These are phyloP conservation scores for Hyphodiscus hymeniophilus DNA, from an alignment of 495 filamentous ascomycete species.

Conservation along the genomic window DNA sequence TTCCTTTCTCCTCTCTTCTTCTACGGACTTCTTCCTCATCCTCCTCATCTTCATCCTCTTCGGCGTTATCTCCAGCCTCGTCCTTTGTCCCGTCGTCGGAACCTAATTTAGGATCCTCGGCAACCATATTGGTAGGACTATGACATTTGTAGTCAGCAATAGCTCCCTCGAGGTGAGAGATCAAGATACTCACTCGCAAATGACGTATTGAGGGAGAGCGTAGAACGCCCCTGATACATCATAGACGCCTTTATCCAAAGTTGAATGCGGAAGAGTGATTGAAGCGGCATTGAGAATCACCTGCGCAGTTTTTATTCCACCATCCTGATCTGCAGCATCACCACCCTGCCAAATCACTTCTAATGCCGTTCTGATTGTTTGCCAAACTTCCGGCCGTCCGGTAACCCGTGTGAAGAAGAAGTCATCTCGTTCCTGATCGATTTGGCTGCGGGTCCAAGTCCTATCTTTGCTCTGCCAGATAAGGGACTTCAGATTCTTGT, in stretches of 20 bases:
- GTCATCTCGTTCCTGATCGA: conserved; percentile 45
- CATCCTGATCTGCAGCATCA: conserved; percentile 21
- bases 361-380: conserved; percentile 55
- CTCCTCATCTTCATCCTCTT: conserved; percentile 5
- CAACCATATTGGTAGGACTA: conserved; percentile 58
- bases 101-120: conserved; percentile 26
- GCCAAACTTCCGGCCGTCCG: conserved; percentile 71
- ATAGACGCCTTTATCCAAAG: conserved; percentile 67
- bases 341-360: conserved; percentile 52
- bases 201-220: conserved; percentile 61
- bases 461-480: conserved; percentile 38
- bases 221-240: conserved; percentile 73
- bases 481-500: conserved; percentile 26
- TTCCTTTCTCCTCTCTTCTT: conserved; percentile 59
- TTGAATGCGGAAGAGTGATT: conserved; percentile 68
- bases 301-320: conserved; percentile 63
- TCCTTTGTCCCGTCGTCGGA: conserved; percentile 32
- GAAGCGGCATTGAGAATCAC: conserved; percentile 67
- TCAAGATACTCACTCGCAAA: too few relatives aligned
- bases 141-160: too few relatives aligned
- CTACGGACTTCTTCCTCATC: conserved; percentile 15
- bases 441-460: conserved; percentile 34
- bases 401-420: conserved; percentile 83
- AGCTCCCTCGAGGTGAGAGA: too few relatives aligned
- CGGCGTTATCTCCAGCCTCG: background rate